phyloP scores from a whole-genome alignment of 2,329 filamentous ascomycete species.

The Periconia sp. region DNA sequence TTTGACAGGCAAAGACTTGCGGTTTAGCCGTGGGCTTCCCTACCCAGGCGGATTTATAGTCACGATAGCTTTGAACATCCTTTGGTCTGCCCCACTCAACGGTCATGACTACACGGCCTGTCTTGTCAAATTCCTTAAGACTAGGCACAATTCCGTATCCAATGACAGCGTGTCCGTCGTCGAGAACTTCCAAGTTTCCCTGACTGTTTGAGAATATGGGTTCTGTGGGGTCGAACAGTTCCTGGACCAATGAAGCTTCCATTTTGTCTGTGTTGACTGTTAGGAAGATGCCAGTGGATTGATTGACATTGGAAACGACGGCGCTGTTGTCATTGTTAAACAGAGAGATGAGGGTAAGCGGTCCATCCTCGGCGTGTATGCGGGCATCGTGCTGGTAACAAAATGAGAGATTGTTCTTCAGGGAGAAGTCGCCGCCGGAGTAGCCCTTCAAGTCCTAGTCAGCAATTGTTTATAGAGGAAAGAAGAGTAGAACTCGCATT shows the following conservation, averaged over 20 bases:
- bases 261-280: conserved; percentile 1
- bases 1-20: conserved; percentile 8
- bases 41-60: conserved; percentile 12
- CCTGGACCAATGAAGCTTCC: conserved; percentile 3
- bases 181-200: conserved; percentile 1
- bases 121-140: conserved; percentile 10
- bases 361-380: conserved; percentile 5
- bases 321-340: conserved; percentile 15
- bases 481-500: conserved; percentile 1
- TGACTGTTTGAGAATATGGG: conserved; percentile 1
- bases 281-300: conserved; percentile 4
- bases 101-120: conserved; percentile 8
- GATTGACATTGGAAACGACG: conserved; percentile 3
- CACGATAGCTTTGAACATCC: conserved; percentile 13
- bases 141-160: conserved; percentile 13
- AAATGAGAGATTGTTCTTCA: conserved; percentile 10
- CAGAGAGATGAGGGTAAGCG: conserved; percentile 6
- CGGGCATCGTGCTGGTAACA: conserved; percentile 19
- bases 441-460: conserved; percentile 3
- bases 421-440: conserved; percentile 11
- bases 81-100: conserved; percentile 9
- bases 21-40: conserved; percentile 10
- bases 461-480: neutral
- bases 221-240: conserved; percentile 1
- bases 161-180: conserved; percentile 4